Base-by-base conservation (phyloP, 306 rosid species). In the Echinosophora koreensis region DNA sequence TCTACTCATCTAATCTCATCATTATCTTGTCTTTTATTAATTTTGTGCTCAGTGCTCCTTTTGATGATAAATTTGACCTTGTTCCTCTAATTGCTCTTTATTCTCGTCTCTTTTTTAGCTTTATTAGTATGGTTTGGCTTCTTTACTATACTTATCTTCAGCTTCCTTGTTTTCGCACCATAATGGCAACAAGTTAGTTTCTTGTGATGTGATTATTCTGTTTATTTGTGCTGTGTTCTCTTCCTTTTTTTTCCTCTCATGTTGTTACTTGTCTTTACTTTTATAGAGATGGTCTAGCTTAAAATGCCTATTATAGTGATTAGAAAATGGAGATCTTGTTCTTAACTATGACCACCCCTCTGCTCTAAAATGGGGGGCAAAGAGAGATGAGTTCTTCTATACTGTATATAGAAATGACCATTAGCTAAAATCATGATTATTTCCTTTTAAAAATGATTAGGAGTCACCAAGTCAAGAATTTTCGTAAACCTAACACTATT, bases 121-220 rank as follows among this genome's bases (percentile, higher is more conserved):
- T 62, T 8, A 44, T 57, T 56, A 56, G 22, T 34, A 34, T 76
- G 61, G 7, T 39, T 81, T 60, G 39, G 30, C 35, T 28, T 69
- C 15, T 41, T 71, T 65, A 10, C 18, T 16, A 10, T 55, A 32
- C 8, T 18, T 52, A 12, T 57, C 67, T 59, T 69, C 22, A 13
- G 18, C 66, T 74, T 60, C 37, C 35, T 28, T 46, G 12, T 58
- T 78, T 70, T n/a, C 34, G 57, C 15, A 55, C 34, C 27, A 12
- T 35, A 71, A 34, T 70, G 60, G 39, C 69, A 41, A 42, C n/a
- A 76, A 44, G 44, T 22, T 75, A 13, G 52, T 6, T 68, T 74
- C 68, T 44, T 30, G 65, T 59, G 58, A 49, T 38, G 39, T 55
- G 17, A 30, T 41, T 67, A 58, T 52, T 59, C 27, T 46, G 41